Conservation (phyloP, 1,139 yeast species). For the Nakaseomyces sp. region DNA sequence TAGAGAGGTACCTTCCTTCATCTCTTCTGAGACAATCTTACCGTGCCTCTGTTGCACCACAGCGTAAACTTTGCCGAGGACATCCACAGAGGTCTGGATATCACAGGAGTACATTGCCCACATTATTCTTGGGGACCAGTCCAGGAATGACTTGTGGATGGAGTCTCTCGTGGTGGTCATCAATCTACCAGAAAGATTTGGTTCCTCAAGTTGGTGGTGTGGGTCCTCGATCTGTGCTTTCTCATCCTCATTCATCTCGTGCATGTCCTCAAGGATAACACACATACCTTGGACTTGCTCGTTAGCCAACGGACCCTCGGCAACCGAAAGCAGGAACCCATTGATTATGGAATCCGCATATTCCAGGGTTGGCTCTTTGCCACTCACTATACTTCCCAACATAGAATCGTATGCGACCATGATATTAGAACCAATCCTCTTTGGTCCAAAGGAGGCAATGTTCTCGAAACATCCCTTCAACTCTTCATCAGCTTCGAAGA, state of each 20-base stretch:
- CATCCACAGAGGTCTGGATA: constrained; percentile 91
- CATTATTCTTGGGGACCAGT: constrained; percentile 81
- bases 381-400: constrained; percentile 28
- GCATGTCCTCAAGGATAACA: constrained; percentile 40
- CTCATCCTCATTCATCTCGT: constrained; percentile 33
- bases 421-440: constrained; percentile 66
- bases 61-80: constrained; percentile 88
- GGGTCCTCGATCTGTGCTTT: constrained; percentile 28
- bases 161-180: constrained; percentile 66
- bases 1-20: constrained; percentile 97
- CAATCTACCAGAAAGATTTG: constrained; percentile 55
- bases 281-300: constrained; percentile 84
- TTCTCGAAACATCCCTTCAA: constrained; percentile 33
- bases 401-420: constrained; percentile 44
- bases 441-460: constrained; percentile 70
- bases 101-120: constrained; percentile 92
- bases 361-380: constrained; percentile 31
- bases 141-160: constrained; percentile 59
- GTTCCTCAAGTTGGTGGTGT: constrained; percentile 24
- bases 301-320: constrained; percentile 79
- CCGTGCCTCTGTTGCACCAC: constrained; percentile 90
- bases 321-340: constrained; percentile 77
- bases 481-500: constrained; percentile 27
- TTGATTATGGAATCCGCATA: constrained; percentile 62
- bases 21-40: constrained; percentile 75